Percentiles rank a stretch among this genome's conserved stretches.
Conservation (phyloP, 2,329 filamentous ascomycete species). For the Aspergillus sp. region DNA sequence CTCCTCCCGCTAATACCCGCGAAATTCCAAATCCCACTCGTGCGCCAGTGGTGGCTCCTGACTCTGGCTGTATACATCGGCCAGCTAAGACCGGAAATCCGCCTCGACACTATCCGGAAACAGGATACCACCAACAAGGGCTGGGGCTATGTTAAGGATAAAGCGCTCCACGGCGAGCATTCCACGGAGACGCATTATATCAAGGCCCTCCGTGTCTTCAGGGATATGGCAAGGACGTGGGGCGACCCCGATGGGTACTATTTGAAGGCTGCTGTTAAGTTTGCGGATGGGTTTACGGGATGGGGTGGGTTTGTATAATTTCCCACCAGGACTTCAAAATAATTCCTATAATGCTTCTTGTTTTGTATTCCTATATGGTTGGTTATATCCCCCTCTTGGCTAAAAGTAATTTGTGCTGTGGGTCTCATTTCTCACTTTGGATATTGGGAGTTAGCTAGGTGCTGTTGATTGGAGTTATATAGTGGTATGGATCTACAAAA, state of each 20-base stretch:
- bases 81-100: conserved; percentile 70
- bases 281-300: conserved; percentile 59
- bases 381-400: neutral
- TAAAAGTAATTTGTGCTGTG: neutral
- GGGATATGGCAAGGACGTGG: conserved; percentile 40
- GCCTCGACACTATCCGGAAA: conserved; percentile 61
- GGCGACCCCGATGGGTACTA: conserved; percentile 46
- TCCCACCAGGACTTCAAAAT: neutral
- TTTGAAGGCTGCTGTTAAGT: conserved; percentile 51
- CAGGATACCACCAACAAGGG: conserved; percentile 63
- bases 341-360: neutral
- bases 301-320: conserved; percentile 55
- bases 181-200: conserved; percentile 79
- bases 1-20: conserved; percentile 74
- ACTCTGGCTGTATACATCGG: conserved; percentile 75
- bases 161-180: conserved; percentile 67
- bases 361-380: neutral
- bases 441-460: neutral
- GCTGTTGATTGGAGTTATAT: too few relatives aligned
- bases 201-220: conserved; percentile 69
- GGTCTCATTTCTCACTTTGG: too few relatives aligned
- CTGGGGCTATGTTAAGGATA: conserved; percentile 75
- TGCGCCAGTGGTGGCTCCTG: conserved; percentile 89
- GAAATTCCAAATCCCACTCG: conserved; percentile 69
- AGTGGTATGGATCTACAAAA: too few relatives aligned